Base-by-base conservation (phyloP, 1,284 basidiomycete species). In the Volvariella surrecta region DNA sequence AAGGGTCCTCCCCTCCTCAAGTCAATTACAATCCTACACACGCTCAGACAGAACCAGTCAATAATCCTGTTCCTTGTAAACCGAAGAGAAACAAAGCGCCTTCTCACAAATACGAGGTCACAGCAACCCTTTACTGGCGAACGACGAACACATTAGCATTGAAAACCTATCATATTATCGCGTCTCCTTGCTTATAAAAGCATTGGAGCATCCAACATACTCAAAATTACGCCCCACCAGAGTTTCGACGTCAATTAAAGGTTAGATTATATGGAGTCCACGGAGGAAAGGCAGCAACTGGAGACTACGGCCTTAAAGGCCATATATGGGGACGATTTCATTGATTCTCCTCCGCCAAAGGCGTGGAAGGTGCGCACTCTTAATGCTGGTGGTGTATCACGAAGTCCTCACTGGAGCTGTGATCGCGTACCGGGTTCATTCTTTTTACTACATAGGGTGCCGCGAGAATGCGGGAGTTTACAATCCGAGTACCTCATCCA, bases 301-400 rank as follows among this genome's bases (percentile, higher is more conserved):
- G 85, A 89, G 70, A 82, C 88, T 52, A 82, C 79, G 41, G 82
- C 76, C 35, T 68, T 89, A 50, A 74, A 78, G 60, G 81, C 84
- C 48, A 89, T 89, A 49, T 89, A 83, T 64, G 81, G 69, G 50
- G 73, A 82, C 49, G 78, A 85, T 54, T 87, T 85, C 54, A 68
- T 78, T 38, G 74, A 84, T 54, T 73, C 71, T 47, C 77, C 79
- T 31, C 77, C 83, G n/a, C 78, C 80, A 17, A 86, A 76, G 55
- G 85, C 74, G 45, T 89, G 86, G 85, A 88, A 85, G 73, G 84
- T 83, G 40, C 19, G 55, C 57, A 9, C 1, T 39, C 42, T 7
- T 35, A 40, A 43, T 20, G 30, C 46, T 39, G 13, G 8, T 42
- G 18, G 37, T 20, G 4, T n/a, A 45, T 13, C 9, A n/a, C n/a